These are phyloP conservation scores for Arthrobotrys sphaeroides DNA, from an alignment of 2,329 filamentous ascomycete species.

Conservation along the genomic window DNA sequence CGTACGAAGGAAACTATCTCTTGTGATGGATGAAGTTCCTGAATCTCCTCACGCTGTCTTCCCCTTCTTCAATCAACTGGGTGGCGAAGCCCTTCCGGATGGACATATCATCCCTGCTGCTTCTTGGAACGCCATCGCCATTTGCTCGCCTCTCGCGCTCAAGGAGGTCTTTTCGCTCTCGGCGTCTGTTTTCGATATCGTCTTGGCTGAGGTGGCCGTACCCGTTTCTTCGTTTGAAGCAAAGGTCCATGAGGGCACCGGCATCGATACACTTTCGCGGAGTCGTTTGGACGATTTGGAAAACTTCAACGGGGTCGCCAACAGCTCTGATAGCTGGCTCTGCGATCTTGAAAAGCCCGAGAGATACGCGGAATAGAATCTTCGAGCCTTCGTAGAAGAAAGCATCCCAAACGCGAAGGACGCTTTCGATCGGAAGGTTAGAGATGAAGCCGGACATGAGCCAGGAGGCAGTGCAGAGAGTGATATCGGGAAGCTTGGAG, in stretches of 20 bases:
- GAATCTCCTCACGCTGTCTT: slow-evolving; percentile 49
- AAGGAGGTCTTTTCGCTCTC: slow-evolving; percentile 70
- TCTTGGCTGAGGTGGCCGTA: slow-evolving; percentile 84
- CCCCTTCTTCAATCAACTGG: slow-evolving; percentile 54
- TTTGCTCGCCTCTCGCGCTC: slow-evolving; percentile 54
- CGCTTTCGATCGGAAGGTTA: slow-evolving; percentile 88
- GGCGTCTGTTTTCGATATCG: slow-evolving; percentile 78
- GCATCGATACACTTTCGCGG: slow-evolving; percentile 83
- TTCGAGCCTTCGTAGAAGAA: slow-evolving; percentile 96
- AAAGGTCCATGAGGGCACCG: slow-evolving; percentile 82
- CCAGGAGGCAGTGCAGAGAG: slow-evolving; percentile 92
- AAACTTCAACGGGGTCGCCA: slow-evolving; percentile 90
- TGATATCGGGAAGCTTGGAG: slow-evolving; percentile 79
- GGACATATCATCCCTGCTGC: slow-evolving; percentile 56
- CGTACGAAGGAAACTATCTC: slow-evolving; percentile 25
- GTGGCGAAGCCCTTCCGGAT: slow-evolving; percentile 56
- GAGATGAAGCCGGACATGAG: slow-evolving; percentile 98
- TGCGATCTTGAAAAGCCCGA: slow-evolving; percentile 89
- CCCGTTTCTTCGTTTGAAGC: slow-evolving; percentile 80
- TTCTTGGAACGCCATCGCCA: slow-evolving; percentile 46
- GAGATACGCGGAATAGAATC: slow-evolving; percentile 88
- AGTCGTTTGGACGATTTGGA: slow-evolving; percentile 88
- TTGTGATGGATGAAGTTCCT: slow-evolving; percentile 46
- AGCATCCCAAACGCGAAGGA: slow-evolving; percentile 90
- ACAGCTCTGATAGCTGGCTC: slow-evolving; percentile 82